Base-by-base conservation (phyloP, 345 rosid genomes). In the Corchorus olitorius region DNA sequence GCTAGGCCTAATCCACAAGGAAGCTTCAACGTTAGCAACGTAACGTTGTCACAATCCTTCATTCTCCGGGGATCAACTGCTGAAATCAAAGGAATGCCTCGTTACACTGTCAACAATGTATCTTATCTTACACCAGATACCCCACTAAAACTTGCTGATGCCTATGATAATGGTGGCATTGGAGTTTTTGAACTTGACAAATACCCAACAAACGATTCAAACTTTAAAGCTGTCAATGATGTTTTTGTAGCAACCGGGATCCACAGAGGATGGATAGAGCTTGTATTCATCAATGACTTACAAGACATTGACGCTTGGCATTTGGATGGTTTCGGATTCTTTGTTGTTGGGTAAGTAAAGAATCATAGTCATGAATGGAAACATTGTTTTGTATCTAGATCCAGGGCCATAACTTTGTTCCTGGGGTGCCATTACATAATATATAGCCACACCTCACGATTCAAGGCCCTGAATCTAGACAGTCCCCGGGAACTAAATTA, bases 1-100 rank as follows among this genome's bases (percentile, higher is more conserved):
- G 89, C 92, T 5, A 87, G 92, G 88, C 83, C 89, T 7, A 89
- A 91, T 75, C 89, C 90, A 4, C 92, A 91, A 76, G 91, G 94
- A 59, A 72, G 89, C 4, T 89, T 89, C 49, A 85, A 86, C 6
- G 79, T 87, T 35, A 9, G 73, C 5, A 79, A 84, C 45, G 85
- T 86, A 10, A 70, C 87, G 65, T 34, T 87, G 6, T 70, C 88
- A 1, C 92, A 84, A 59, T 83, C 77, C 73, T 80, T 84, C 60
- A 4, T 82, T 66, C 82, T 86, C 53, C 69, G 22, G 3, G 79
- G 79, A 34, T 80, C 80, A 4, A 19, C 11, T 0, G 75, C 65
- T 15, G 52, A 56, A 15, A 82, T 84, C 50, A 46, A 67, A 8
- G 78, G 74, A 1, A 17, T 35, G 16, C 78, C 70, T 39, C 80